Conservation (phyloP, 2,329 filamentous ascomycete species). For the Helotiales sp. region DNA sequence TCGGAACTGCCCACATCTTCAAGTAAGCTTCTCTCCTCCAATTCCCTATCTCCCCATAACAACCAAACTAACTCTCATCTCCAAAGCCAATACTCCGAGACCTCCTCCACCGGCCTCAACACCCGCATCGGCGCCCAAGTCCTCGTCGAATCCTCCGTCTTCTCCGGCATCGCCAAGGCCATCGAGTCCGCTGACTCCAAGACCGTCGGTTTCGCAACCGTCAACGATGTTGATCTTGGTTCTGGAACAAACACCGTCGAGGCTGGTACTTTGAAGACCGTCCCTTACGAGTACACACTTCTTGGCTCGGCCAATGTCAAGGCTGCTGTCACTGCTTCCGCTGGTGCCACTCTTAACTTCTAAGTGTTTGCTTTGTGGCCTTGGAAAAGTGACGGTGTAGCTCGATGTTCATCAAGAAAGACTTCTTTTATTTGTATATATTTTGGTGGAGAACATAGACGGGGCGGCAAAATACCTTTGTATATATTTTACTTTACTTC, state of each 20-base stretch:
- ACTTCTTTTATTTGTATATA: neutral
- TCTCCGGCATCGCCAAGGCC: conserved; percentile 50
- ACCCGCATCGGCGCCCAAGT: conserved; percentile 61
- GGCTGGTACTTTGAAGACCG: conserved; percentile 54
- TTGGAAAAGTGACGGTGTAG: too few relatives aligned
- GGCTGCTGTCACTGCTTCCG: conserved; percentile 39
- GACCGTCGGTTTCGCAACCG: conserved; percentile 49
- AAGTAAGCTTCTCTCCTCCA: conserved; percentile 47
- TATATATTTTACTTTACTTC: neutral
- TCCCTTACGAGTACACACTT: conserved; percentile 57
- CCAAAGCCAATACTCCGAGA: conserved; percentile 46
- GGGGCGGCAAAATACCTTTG: neutral
- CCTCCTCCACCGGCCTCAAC: conserved; percentile 58
- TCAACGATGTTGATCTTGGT: conserved; percentile 54
- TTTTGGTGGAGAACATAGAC: neutral
- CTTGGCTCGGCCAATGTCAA: conserved; percentile 13
- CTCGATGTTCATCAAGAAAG: too few relatives aligned
- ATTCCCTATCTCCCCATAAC: too few relatives aligned
- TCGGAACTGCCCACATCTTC: conserved; percentile 68
- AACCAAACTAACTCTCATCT: neutral
- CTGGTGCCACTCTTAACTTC: conserved; percentile 45
- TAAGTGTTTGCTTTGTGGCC: conserved; percentile 28
- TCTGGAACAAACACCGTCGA: conserved; percentile 54
- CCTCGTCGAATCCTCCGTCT: conserved; percentile 60
- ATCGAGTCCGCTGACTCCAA: conserved; percentile 49